Evolutionary conservation across 139 green algal genomes (phyloP).

Genomic region (Coccomyxa sp.): DNA sequence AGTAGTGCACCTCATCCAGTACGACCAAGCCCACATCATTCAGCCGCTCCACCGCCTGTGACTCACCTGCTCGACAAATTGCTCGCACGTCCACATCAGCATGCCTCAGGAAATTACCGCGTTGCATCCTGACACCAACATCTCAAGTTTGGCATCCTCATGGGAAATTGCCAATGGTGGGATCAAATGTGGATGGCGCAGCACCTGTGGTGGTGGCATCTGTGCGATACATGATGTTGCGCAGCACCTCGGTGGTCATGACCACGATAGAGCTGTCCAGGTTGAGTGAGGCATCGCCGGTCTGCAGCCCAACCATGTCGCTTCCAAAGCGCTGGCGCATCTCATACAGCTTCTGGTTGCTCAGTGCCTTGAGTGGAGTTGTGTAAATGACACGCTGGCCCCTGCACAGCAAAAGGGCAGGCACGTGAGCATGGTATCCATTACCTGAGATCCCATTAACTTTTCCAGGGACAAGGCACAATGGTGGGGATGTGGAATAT

Average conservation of each 20-base stretch:
- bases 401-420: constrained; percentile 2
- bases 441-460: neutral
- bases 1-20: constrained; percentile 93
- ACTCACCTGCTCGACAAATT: neutral
- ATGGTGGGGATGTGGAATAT: neutral
- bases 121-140: too few species aligned
- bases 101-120: neutral
- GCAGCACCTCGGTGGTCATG: constrained; percentile 98
- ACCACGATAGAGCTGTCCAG: constrained; percentile 75
- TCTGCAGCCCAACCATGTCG: constrained; percentile 73
- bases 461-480: neutral
- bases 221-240: constrained; percentile 94
- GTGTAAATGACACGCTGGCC: constrained; percentile 88
- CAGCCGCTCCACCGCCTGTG: constrained; percentile 41
- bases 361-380: constrained; percentile 83
- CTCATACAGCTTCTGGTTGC: constrained; percentile 93
- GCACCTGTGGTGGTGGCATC: neutral
- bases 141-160: neutral
- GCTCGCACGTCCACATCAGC: too few species aligned
- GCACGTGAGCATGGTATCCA: neutral
- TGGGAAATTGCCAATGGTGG: neutral
- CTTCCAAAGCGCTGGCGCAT: constrained; percentile 70
- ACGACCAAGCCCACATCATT: constrained; percentile 86
- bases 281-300: constrained; percentile 89
- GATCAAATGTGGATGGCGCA: neutral